Percentiles rank a stretch among this genome's conserved stretches.
These are phyloP conservation scores for Chenopodium quinoa DNA, from an alignment of 148 eudicot species.

Conservation along the genomic window DNA sequence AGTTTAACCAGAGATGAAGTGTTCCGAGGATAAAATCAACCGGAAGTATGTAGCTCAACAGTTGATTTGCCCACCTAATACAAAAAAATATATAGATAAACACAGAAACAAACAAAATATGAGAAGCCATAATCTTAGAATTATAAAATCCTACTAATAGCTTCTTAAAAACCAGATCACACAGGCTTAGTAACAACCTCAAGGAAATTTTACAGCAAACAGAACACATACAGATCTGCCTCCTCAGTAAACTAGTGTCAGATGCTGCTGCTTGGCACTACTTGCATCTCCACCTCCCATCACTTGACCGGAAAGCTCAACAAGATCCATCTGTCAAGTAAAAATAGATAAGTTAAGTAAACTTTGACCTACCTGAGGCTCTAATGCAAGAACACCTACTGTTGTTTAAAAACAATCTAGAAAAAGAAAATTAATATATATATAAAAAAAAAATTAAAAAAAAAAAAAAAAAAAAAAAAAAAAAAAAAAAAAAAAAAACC, in stretches of 20 bases:
- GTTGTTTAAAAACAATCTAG: too few species aligned
- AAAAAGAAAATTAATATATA: not conserved
- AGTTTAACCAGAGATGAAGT: not conserved
- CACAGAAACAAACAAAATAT: not conserved
- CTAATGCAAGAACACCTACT: too few species aligned
- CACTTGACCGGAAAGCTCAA: not conserved
- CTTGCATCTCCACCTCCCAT: not conserved
- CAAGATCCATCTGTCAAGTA: not conserved
- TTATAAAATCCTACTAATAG: not conserved
- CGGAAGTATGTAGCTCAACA: not conserved
- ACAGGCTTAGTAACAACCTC: not conserved
- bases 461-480: not conserved
- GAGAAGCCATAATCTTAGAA: not conserved
- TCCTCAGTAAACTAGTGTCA: not conserved
- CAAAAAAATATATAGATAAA: not conserved
- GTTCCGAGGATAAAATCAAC: not conserved
- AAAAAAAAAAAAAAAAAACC: not conserved
- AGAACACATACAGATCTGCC: not conserved
- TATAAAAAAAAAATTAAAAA: too few species aligned
- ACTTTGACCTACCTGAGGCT: too few species aligned
- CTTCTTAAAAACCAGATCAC: not conserved
- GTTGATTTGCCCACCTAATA: not conserved
- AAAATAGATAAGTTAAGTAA: not conserved
- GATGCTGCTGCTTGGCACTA: not conserved
- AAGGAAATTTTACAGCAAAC: not conserved